Evolutionary conservation across 1,284 basidiomycete species (phyloP).

Genomic region (Cutaneotrichosporon mucoides): DNA sequence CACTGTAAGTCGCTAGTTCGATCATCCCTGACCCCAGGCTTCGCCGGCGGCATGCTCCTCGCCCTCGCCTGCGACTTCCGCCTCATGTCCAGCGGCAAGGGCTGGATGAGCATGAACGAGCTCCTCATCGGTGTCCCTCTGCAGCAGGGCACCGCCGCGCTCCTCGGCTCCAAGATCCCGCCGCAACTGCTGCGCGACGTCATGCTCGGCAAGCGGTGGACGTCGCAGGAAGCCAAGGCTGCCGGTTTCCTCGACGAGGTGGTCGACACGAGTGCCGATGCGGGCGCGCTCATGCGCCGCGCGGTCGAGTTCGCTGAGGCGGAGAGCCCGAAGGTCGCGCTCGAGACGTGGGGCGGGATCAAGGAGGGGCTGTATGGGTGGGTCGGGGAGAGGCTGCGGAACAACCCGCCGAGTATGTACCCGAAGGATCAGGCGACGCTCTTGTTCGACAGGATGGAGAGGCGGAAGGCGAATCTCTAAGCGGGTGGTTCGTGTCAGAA

Average conservation of each 20-base stretch:
- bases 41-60: slow-evolving; percentile 78
- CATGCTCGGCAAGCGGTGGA: slow-evolving; percentile 74
- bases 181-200: slow-evolving; percentile 60
- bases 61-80: slow-evolving; percentile 82
- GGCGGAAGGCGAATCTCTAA: not conserved
- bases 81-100: slow-evolving; percentile 75
- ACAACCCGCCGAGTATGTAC: not conserved
- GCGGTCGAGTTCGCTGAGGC: slow-evolving; percentile 49
- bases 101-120: slow-evolving; percentile 94
- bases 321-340: slow-evolving; percentile 47
- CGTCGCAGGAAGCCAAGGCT: slow-evolving; percentile 64
- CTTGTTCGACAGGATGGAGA: not conserved
- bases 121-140: slow-evolving; percentile 65
- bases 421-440: not conserved
- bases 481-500: not conserved
- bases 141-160: slow-evolving; percentile 55
- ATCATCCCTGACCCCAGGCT: slow-evolving; percentile 52
- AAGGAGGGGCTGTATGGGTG: slow-evolving; percentile 50
- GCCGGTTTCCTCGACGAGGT: slow-evolving; percentile 71
- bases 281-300: slow-evolving; percentile 56
- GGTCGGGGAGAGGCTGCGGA: slow-evolving; percentile 44
- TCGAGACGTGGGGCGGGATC: slow-evolving; percentile 54
- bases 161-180: slow-evolving; percentile 28
- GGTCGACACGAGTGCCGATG: slow-evolving; percentile 51
- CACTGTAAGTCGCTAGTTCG: slow-evolving; percentile 52